Conservation (phyloP, 345 rosid species). For the Heritiera fomes region DNA sequence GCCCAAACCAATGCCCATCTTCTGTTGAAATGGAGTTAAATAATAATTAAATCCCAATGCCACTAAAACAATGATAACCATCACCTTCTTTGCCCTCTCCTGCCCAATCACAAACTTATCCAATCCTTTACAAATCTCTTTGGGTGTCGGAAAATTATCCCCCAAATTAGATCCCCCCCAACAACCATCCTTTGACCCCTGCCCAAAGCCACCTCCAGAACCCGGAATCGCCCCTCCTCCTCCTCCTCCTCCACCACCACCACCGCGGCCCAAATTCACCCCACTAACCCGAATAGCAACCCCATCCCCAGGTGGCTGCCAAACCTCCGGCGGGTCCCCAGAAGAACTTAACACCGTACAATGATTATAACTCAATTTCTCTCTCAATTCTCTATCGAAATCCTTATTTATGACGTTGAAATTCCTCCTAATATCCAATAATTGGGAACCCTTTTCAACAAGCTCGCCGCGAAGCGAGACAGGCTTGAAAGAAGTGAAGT, state of each 20-base stretch:
- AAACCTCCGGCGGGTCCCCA: slow-evolving; percentile 98
- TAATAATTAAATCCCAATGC: slow-evolving; percentile 13
- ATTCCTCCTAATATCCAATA: slow-evolving; percentile 39
- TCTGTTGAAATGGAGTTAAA: not conserved
- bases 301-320: slow-evolving; percentile 98
- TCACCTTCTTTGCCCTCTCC: slow-evolving; percentile 94
- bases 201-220: slow-evolving; percentile 43
- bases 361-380: slow-evolving; percentile 28
- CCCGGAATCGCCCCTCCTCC: slow-evolving; percentile 37
- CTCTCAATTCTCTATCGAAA: slow-evolving; percentile 31
- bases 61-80: not conserved
- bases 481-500: slow-evolving; percentile 59
- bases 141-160: slow-evolving; percentile 84
- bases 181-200: slow-evolving; percentile 61
- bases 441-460: slow-evolving; percentile 44
- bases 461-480: slow-evolving; percentile 58
- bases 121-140: slow-evolving; percentile 89
- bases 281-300: slow-evolving; percentile 54
- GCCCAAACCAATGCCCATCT: slow-evolving; percentile 4
- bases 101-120: slow-evolving; percentile 98
- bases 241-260: slow-evolving; percentile 33
- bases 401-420: slow-evolving; percentile 21
- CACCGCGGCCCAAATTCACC: slow-evolving; percentile 44
- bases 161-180: slow-evolving; percentile 99
- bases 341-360: slow-evolving; percentile 42